Percentiles rank a stretch among this genome's conserved stretches.
phyloP scores from a whole-genome alignment of 2,329 filamentous ascomycete genomes.

The Curvularia sp. region DNA sequence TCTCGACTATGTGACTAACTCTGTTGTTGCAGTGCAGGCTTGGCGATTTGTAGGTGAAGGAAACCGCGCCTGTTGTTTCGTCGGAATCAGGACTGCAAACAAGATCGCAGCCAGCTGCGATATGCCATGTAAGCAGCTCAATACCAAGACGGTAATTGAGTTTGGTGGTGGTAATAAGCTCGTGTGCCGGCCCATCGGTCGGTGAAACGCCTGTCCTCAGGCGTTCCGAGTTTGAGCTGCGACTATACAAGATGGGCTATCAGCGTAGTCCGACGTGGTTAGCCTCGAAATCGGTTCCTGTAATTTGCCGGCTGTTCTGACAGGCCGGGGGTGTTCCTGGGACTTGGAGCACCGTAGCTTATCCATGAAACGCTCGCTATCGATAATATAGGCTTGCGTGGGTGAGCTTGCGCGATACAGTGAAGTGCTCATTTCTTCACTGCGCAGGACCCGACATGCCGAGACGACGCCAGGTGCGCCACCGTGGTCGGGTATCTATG shows the following conservation, averaged over 20 bases:
- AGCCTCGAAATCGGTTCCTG: conserved; percentile 19
- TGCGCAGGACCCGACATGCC: not conserved
- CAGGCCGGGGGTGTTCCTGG: conserved; percentile 8
- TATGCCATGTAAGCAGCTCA: not conserved
- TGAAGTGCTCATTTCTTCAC: conserved; percentile 11
- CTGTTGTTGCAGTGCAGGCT: too few relatives aligned
- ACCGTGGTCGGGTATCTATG: conserved; percentile 17
- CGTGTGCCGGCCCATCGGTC: not conserved
- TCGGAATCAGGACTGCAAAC: not conserved
- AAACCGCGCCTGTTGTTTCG: not conserved
- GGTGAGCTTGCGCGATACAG: not conserved
- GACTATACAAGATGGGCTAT: conserved; percentile 5
- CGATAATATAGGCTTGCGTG: conserved; percentile 3
- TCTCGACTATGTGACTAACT: too few relatives aligned
- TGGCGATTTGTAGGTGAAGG: not conserved
- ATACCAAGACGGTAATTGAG: not conserved
- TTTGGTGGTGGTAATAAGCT: not conserved
- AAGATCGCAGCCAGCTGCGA: not conserved
- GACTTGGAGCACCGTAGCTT: conserved; percentile 7
- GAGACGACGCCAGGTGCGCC: conserved; percentile 9
- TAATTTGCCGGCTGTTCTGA: conserved; percentile 21
- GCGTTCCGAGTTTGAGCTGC: conserved; percentile 13
- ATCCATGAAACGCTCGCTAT: conserved; percentile 16
- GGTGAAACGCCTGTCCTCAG: not conserved
- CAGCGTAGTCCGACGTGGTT: conserved; percentile 14